Evolutionary conservation across 306 rosid genomes (phyloP), one percentile per base, ranked within the genome.

Genomic region (Casuarina glauca): DNA sequence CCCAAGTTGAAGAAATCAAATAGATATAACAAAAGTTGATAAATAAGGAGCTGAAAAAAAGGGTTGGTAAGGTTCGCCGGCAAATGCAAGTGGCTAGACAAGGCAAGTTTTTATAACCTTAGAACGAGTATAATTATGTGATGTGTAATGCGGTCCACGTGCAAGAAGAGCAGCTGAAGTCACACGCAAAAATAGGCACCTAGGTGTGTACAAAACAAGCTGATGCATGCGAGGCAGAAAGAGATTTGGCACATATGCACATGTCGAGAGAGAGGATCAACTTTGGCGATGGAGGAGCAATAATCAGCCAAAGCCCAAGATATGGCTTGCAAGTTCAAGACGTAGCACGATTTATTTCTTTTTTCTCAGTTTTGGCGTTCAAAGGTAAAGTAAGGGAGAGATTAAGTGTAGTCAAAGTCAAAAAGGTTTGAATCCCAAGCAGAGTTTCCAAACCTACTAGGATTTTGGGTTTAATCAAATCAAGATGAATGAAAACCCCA

Each of bases 351-450:
- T 42, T 15, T 64, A 11, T 50, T 48, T 17, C 42, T 63, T 63
- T 72, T 39, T 26, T 26, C 32, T 26, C 32, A 26, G 32, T 42
- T 68, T 68, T 20, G 42, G 54, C 44, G 75, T 50, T 68, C 52
- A 75, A 46, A 57, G 44, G 60, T 57, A 38, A 26, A 26, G 32
- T 26, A 26, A 26, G 32, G 32, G 32, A 26, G 32, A 26, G 32
- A 20, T 48, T 80, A 74, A 64, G 76, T 51, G 20, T 67, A 80
- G 90, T 89, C 93, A 88, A 91, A 84, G 91, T 91, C 89, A 91
- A 91, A 87, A 89, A 83, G 82, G 85, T 82, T 84, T 43, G 87
- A 88, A 89, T 86, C 97, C 94, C 90, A 84, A 89, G 83, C 86
- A 81, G 70, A 76, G 88, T 81, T 73, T 80, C 26, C 26, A 20